Base-by-base conservation (phyloP, 805 yeast genomes). In the Metschnikowia sp. region DNA sequence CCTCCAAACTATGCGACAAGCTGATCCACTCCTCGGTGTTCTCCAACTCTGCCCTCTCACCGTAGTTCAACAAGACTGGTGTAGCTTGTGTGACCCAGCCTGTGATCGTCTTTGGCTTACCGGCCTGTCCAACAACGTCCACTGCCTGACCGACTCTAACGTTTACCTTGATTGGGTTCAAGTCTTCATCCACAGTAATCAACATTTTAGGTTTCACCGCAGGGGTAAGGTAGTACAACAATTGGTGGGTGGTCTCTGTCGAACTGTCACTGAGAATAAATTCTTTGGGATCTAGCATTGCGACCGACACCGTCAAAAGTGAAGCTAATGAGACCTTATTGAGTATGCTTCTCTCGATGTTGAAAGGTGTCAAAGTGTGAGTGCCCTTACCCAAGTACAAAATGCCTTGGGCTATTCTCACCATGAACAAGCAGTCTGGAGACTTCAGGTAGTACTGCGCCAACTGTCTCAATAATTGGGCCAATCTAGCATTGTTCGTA, bases 31-130 rank as follows among this genome's bases (percentile, higher is more conserved):
- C 97, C 51, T 90, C 96, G 26, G 61, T 68, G 58, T 87, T 90
- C 64, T 95, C 99, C 56, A 94, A 75, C 68, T 94, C 99, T 0
- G 99, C 99, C 53, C 97, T 79, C 68, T 94, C 99, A 38, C 98
- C 98, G 58, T 84, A 83, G 36, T 94, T 91, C 47, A 94, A 76
- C 58, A 94, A 74, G 18, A 94, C 99, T 0, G 99, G 99, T 0
- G 99, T 94, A 5, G 94, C 87, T 62, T 94, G 99, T 1, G 99
- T 94, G 18, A 94, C 98, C 99, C 99, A 94, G 33, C 99, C 99
- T 4, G 99, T 94, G 40, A 94, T 94, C 10, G 97, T 91, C 76
- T 94, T 94, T 41, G 99, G 99, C 59, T 88, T 89, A 72, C 99
- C 99, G 0, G 98, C 99, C 68, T 92, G 98, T 32, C 99, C 99